A percentile compares a stretch with the other conserved stretches of the same genome.
These are phyloP conservation scores for Furcasterigmium furcatum DNA, from an alignment of 2,329 filamentous ascomycete genomes.

Conservation along the genomic window DNA sequence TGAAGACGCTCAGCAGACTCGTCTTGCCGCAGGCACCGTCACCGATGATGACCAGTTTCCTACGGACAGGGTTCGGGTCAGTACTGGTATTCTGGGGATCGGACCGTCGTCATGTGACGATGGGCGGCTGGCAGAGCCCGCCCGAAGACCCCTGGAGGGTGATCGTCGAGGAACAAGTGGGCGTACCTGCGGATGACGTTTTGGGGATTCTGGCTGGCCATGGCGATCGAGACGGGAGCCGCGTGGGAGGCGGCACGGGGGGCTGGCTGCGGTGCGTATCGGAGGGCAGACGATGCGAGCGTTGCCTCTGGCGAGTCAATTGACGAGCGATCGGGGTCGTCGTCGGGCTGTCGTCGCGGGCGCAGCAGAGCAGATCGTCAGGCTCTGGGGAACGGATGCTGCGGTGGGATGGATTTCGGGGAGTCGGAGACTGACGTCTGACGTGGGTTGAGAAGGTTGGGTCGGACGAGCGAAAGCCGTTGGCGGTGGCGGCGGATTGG, in stretches of 20 bases:
- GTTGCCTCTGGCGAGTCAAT: too few species aligned
- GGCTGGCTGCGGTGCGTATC: too few species aligned
- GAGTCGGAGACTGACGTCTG: not conserved
- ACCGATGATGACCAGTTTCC: conserved; percentile 95
- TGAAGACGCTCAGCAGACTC: conserved; percentile 95
- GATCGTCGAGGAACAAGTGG: conserved; percentile 1
- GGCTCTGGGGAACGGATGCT: too few species aligned
- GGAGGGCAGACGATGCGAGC: too few species aligned
- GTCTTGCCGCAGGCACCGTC: conserved; percentile 99
- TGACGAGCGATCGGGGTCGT: too few species aligned
- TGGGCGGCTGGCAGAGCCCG: not conserved
- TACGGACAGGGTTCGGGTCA: conserved; percentile 28
- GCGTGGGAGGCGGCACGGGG: not conserved
- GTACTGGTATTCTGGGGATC: not conserved
- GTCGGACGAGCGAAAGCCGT: not conserved
- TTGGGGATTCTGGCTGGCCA: conserved; percentile 42
- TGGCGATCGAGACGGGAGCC: conserved; percentile 15
- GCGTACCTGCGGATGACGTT: conserved; percentile 66
- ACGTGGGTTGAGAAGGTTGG: not conserved
- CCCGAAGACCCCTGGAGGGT: not conserved
- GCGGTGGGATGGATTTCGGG: not conserved
- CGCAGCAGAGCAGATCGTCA: not conserved
- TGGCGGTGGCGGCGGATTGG: not conserved
- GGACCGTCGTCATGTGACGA: too few species aligned
- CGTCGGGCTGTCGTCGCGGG: not conserved